A percentile compares a stretch with the other conserved stretches of the same genome.
Evolutionary conservation across 305 asterid species (phyloP).

Genomic region (Fraxinus baroniana): DNA sequence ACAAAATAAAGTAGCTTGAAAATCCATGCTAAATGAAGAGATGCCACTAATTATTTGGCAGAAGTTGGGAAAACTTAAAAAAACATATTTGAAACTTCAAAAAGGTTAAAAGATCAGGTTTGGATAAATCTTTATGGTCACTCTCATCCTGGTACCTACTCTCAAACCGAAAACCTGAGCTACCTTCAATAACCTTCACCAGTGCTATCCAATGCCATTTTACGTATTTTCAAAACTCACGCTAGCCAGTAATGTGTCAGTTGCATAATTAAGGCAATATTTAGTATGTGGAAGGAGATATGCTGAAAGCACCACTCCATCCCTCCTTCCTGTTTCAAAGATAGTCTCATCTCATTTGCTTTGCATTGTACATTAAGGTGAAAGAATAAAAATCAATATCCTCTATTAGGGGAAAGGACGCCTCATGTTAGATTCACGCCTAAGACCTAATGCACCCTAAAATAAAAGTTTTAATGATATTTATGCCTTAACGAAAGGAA

Average conservation of each 20-base stretch:
- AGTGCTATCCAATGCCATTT: neutral
- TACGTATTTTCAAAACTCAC: neutral
- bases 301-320: neutral
- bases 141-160: neutral
- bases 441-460: neutral
- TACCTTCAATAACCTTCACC: neutral
- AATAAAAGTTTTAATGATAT: neutral
- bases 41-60: neutral
- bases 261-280: neutral
- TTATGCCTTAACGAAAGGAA: neutral
- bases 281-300: neutral
- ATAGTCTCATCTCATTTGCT: neutral
- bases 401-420: neutral
- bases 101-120: neutral
- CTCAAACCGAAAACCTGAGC: neutral
- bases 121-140: neutral
- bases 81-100: neutral
- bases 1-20: neutral
- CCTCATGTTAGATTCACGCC: neutral
- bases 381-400: neutral
- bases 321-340: neutral
- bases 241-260: neutral
- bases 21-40: neutral
- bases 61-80: neutral
- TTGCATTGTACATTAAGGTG: neutral